Evolutionary conservation across 352 stramenopile species (phyloP).

Genomic region (Globisporangium recalcitrans): DNA sequence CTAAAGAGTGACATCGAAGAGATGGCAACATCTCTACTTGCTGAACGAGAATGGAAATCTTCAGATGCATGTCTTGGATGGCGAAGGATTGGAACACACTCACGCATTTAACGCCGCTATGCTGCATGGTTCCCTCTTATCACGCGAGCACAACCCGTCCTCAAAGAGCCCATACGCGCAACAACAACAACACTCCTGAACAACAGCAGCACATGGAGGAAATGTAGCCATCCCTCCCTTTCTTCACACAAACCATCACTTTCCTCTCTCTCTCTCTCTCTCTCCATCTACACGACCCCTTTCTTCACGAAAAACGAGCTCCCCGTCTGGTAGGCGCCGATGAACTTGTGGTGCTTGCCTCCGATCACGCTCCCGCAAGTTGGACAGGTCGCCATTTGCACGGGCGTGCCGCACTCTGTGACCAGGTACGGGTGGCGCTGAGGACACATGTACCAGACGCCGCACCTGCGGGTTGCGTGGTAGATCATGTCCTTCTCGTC

Average conservation of each 20-base stretch:
- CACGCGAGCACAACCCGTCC: no score
- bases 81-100: no score
- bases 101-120: no score
- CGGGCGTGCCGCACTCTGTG: slow-evolving; percentile 24
- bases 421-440: slow-evolving; percentile 30
- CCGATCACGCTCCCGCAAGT: slow-evolving; percentile 24
- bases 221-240: neutral
- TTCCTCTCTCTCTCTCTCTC: neutral
- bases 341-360: slow-evolving; percentile 17
- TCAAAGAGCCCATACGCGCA: no score
- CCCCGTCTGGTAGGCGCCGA: slow-evolving; percentile 3
- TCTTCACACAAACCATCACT: neutral
- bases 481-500: slow-evolving; percentile 29
- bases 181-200: no score
- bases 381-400: slow-evolving; percentile 19
- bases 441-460: slow-evolving; percentile 26
- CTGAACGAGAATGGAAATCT: no score
- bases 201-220: no score
- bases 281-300: slow-evolving; percentile 3
- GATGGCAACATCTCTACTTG: no score
- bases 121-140: no score
- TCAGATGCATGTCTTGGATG: no score
- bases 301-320: slow-evolving; percentile 18
- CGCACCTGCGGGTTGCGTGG: slow-evolving; percentile 9
- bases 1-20: neutral